Percentiles rank a stretch among this genome's conserved stretches.
phyloP scores from a whole-genome alignment of 1,139 yeast genomes.

The Entelexis paramagnoliae region DNA sequence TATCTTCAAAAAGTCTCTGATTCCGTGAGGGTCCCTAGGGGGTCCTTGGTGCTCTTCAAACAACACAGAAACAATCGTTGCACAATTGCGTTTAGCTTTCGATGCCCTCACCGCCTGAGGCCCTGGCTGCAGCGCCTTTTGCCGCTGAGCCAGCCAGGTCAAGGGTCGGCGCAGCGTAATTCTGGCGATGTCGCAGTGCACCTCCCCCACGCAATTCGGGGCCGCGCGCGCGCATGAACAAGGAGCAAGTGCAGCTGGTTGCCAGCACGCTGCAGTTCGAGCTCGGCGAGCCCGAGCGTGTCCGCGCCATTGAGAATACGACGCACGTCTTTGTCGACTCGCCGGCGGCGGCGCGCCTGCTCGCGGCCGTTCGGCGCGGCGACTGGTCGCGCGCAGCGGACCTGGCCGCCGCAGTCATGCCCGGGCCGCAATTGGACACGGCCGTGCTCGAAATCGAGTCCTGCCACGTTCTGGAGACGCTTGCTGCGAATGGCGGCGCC shows the following conservation, averaged over 20 bases:
- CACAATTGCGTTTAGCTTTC: no score
- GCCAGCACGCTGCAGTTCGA: conserved; percentile 2
- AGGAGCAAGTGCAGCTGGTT: conserved; percentile 2
- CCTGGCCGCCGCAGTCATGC: neutral
- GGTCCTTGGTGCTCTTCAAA: no score
- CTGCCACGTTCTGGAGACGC: neutral
- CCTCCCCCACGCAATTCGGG: neutral
- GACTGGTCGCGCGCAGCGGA: neutral
- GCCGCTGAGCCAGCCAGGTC: neutral
- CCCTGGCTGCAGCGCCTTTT: no score
- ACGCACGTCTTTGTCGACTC: conserved; percentile 1
- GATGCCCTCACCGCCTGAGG: no score
- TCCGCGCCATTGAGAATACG: neutral
- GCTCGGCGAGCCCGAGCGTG: neutral
- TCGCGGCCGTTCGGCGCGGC: neutral
- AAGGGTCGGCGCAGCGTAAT: neutral
- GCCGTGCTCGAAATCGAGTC: conserved; percentile 5
- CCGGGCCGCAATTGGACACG: neutral
- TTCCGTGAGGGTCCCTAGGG: no score
- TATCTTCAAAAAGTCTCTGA: neutral
- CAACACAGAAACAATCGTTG: no score
- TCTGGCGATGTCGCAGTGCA: neutral
- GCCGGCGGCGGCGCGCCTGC: neutral
- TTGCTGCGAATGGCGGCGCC: neutral
- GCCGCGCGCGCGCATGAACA: conserved; percentile 1